Evolutionary conservation across 345 rosid species (phyloP), one percentile per base, ranked within the genome.

Genomic region (Murraya koenigii): DNA sequence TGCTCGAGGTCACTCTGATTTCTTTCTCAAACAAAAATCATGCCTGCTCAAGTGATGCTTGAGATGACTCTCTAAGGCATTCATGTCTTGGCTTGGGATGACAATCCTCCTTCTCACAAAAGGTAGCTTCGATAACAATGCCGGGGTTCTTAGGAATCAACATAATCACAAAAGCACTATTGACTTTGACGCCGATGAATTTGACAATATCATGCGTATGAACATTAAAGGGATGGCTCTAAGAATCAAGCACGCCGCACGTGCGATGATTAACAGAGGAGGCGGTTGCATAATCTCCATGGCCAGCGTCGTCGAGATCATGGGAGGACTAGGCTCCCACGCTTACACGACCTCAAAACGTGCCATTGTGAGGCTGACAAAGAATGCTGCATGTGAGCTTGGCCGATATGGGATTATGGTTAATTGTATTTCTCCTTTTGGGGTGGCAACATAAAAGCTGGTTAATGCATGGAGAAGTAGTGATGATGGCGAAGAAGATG

Each of bases 311-410:
- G 98, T 94, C 0, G 95, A 93, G 8, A 93, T 91, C 32, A 79
- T 88, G 91, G 97, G 98, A 1, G 97, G 97, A 4, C 86, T 94
- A 52, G 98, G 97, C 0, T 97, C 98, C 4, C 97, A 92, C 71
- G 94, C 97, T 3, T 94, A 94, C 81, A 87, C 98, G 8, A 95
- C 97, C 8, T 94, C 98, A 1, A 94, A 90, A 66, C 98, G 92
- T 72, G 98, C 97, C 70, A 89, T 89, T 55, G 90, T 92, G 58
- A 97, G 98, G 59, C 73, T 94, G 11, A 94, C 97, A 2, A 92
- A 90, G 83, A 94, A 90, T 83, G 80, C 93, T 3, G 95, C 97
- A 0, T 89, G 95, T 44, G 98, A 94, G 87, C 83, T 94, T 1
- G 95, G 98, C 0, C 82, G 77, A 62, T 83, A 83, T 56, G 98